Base-by-base conservation (phyloP, 805 yeast species). In the Zygosaccharomyces kombuchaensis region DNA sequence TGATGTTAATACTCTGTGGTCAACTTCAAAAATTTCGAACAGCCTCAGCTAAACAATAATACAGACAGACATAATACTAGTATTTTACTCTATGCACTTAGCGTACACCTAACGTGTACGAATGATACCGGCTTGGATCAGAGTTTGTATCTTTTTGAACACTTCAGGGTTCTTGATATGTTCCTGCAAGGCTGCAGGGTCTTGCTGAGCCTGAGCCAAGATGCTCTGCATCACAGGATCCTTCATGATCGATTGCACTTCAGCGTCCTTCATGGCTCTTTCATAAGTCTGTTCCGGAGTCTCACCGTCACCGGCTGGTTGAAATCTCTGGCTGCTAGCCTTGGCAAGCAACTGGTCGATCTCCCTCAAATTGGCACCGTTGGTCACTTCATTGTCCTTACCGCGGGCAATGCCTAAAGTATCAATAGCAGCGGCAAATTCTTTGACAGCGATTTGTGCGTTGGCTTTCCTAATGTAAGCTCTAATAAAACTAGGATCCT, bases 101-200 rank as follows among this genome's bases (percentile, higher is more conserved):
- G 31, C 25, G 31, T 23, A 27, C 22, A 16, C 10, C 31, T 67
- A 83, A 63, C 96, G 82, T 26, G 96, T 88, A 66, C 96, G 84
- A 61, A 93, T 90, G 46, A 93, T 86, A 67, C 99, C 99, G 14
- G 98, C 96, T 46, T 97, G 96, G 65, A 90, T 84, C 67, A 93
- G 77, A 57, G 85, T 76, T 67, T 85, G 84, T 58, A 93, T 82
- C 80, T 93, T 93, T 67, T 82, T 83, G 62, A 82, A 79, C 41
- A 93, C 86, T 50, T 82, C 95, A 34, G 99, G 98, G 70, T 93
- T 93, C 75, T 81, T 86, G 96, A 93, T 89, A 71, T 93, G 99
- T 60, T 91, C 97, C 66, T 87, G 95, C 58, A 93, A 76, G 45
- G 98, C 98, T 36, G 96, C 96, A 41, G 99, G 99, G 65, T 93